These are phyloP conservation scores for Amanita pseudoporphyria DNA, from an alignment of 768 basidiomycete genomes.

Conservation along the genomic window DNA sequence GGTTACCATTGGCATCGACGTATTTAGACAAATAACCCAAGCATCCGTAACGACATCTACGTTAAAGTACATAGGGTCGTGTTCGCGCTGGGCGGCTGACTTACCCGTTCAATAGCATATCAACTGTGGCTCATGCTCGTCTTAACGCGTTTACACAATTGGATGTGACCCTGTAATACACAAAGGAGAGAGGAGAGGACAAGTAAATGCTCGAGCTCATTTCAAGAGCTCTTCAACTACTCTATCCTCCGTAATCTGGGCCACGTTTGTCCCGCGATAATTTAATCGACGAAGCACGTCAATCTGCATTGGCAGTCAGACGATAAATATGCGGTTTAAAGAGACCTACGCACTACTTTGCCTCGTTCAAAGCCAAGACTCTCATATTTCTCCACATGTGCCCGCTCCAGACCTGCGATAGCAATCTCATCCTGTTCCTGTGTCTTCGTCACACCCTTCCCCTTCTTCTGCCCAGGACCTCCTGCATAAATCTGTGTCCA, in stretches of 20 bases:
- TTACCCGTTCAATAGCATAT: conserved; percentile 23
- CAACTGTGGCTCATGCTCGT: conserved; percentile 46
- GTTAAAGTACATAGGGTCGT: conserved; percentile 30
- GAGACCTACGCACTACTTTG: conserved; percentile 66
- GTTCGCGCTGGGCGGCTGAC: conserved; percentile 5
- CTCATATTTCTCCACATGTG: conserved; percentile 80
- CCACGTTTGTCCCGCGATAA: conserved; percentile 75
- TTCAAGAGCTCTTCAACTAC: conserved; percentile 83
- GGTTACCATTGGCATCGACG: conserved; percentile 63
- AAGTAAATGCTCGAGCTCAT: conserved; percentile 13
- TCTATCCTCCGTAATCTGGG: conserved; percentile 73
- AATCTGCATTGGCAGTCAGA: conserved; percentile 39
- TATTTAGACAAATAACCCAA: conserved; percentile 66
- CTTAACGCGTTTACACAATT: conserved; percentile 43
- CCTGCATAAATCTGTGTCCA: conserved; percentile 94
- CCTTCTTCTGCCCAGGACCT: conserved; percentile 41
- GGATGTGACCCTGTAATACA: not conserved
- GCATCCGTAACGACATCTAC: conserved; percentile 55
- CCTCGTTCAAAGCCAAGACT: conserved; percentile 70
- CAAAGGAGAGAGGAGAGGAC: not conserved
- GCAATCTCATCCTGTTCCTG: conserved; percentile 48
- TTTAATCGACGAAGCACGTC: conserved; percentile 83
- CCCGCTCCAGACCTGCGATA: conserved; percentile 74
- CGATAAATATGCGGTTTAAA: not conserved
- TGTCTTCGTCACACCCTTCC: conserved; percentile 37